Evolutionary conservation across 192 early-diverging fungal species (phyloP).

Genomic region (Bifiguratus adelaidae): DNA sequence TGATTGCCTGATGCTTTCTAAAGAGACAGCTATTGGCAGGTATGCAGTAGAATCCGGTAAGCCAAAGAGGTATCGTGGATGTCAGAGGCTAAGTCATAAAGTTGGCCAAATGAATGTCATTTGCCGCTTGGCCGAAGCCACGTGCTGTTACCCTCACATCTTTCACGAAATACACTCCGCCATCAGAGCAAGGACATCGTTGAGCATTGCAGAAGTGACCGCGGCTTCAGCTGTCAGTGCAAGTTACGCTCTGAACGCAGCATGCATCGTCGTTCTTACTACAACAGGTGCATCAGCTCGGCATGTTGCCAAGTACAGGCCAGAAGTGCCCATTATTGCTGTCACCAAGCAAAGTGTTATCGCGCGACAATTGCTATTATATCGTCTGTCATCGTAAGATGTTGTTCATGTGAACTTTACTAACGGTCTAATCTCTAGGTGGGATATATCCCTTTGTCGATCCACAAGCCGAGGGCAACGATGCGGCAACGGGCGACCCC

Average conservation of each 20-base stretch:
- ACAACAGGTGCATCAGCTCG: conserved; percentile 79
- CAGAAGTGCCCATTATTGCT: conserved; percentile 77
- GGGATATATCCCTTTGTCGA: conserved; percentile 66
- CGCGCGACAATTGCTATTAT: conserved; percentile 59
- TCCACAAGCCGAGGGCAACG: conserved; percentile 11
- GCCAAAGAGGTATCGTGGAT: too few relatives aligned
- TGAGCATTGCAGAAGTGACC: conserved; percentile 75
- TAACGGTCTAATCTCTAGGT: too few relatives aligned
- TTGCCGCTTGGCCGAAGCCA: conserved; percentile 77
- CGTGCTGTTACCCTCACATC: conserved; percentile 81
- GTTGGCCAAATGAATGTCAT: conserved; percentile 40
- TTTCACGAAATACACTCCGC: conserved; percentile 81
- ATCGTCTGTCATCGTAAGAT: too few relatives aligned
- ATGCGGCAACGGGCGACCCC: conserved; percentile 12
- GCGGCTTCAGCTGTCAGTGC: conserved; percentile 78
- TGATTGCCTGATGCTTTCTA: conserved; percentile 94
- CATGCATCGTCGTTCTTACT: conserved; percentile 77
- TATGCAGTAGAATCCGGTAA: conserved; percentile 78
- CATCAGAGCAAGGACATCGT: conserved; percentile 64
- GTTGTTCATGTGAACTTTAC: too few relatives aligned
- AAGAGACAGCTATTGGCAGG: conserved; percentile 87
- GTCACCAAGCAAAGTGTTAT: conserved; percentile 61
- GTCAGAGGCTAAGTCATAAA: conserved; percentile 74
- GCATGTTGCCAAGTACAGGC: conserved; percentile 82
- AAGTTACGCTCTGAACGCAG: conserved; percentile 64